Evolutionary conservation across 768 basidiomycete genomes (phyloP), one percentile per base, ranked within the genome.

Genomic region (Boletus sensibilis): DNA sequence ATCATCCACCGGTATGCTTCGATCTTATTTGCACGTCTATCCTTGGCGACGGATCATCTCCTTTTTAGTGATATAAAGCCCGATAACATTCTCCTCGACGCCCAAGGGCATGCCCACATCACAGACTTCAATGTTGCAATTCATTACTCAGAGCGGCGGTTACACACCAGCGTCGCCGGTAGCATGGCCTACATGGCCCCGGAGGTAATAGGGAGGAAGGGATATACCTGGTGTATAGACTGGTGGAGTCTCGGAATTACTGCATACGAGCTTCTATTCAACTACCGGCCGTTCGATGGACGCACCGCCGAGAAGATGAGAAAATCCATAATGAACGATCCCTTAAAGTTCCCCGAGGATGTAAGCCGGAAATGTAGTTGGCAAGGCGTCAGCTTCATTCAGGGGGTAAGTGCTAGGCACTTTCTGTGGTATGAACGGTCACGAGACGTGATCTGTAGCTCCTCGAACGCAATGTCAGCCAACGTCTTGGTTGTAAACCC

Each of bases 101-200:
- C 88, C n/a, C 75, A 79, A 66, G 97, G 97, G 0, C 95, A 99
- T 68, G 96, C 92, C 1, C 96, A 98, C 68, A 78, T 99, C 64
- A 98, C 97, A 10, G 97, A 99, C 75, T 97, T 99, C 78, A 99
- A 99, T 67, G 94, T 99, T 62, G 97, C 96, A 23, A 96, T 98
- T 9, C 96, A 98, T 72, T 98, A 94, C 70, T 96, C 95, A 12
- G 90, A 92, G 57, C 81, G 88, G 50, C 83, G 95, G 35, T 67
- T 90, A 58, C 88, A 98, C 72, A 94, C 92, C 0, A 93, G 92
- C 57, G 90, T 99, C 16, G 96, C 97, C 8, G 97, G 97, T 4
- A 94, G 92, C 67, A 95, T 99, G 93, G 96, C 97, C 0, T 99
- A 99, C 75, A 99, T 99, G 97, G 95, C 95, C 11, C 95, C 96